These are phyloP conservation scores for Buddleja alternifolia DNA, from an alignment of 257 asterid species.

Conservation along the genomic window DNA sequence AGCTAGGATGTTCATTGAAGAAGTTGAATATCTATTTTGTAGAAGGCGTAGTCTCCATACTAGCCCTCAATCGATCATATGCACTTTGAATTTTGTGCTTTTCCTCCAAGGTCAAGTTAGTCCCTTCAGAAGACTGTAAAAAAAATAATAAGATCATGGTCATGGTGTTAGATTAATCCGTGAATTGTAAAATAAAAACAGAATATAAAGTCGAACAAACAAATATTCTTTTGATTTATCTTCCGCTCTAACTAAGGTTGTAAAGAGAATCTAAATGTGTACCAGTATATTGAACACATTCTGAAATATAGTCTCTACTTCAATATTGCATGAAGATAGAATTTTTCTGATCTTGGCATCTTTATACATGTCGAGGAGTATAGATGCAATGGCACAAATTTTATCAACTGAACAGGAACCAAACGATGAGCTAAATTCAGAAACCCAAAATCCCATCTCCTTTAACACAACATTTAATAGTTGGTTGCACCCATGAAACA, in stretches of 20 bases:
- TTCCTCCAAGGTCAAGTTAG: conserved; percentile 57
- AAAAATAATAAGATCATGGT: conserved; percentile 17
- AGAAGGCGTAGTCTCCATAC: not conserved
- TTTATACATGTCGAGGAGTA: conserved; percentile 52
- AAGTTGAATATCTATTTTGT: no score
- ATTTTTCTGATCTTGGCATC: conserved; percentile 58
- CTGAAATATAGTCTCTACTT: conserved; percentile 39
- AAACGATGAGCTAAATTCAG: conserved; percentile 41
- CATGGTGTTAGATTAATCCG: not conserved
- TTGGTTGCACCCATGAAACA: conserved; percentile 53
- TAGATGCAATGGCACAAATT: conserved; percentile 40
- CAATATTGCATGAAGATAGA: conserved; percentile 46
- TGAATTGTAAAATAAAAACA: no score
- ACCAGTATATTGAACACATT: conserved; percentile 57
- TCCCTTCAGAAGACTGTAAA: conserved; percentile 55
- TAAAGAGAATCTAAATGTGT: conserved; percentile 27
- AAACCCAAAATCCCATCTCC: conserved; percentile 54
- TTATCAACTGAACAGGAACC: conserved; percentile 32
- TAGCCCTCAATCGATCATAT: conserved; percentile 45
- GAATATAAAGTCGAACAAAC: not conserved
- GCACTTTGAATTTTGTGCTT: conserved; percentile 57
- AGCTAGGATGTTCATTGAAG: no score
- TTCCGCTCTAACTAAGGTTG: conserved; percentile 13
- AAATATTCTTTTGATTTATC: not conserved
- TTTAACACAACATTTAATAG: conserved; percentile 49